phyloP scores from a whole-genome alignment of 768 basidiomycete species.

The Leucocoprinus birnbaumii region DNA sequence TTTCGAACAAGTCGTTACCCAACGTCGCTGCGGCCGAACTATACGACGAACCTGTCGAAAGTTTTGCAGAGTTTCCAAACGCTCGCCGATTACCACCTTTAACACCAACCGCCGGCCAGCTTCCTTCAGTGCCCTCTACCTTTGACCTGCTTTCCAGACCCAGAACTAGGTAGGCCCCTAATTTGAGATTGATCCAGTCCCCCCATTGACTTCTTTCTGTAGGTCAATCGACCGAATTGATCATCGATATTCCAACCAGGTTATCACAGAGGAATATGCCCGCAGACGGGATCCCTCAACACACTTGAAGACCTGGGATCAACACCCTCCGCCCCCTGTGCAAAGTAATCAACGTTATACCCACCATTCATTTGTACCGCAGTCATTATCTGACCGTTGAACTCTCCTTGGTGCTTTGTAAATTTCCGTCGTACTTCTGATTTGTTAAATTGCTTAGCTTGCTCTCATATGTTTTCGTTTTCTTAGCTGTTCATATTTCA shows the following conservation, averaged over 20 bases:
- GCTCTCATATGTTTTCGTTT: not conserved
- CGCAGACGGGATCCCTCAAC: no score
- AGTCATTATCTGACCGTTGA: not conserved
- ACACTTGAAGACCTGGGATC: not conserved
- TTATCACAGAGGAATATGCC: no score
- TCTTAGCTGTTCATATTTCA: not conserved
- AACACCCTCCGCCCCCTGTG: not conserved
- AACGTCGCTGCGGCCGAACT: not conserved
- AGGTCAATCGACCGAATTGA: not conserved
- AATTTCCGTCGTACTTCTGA: not conserved
- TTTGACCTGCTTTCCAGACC: no score
- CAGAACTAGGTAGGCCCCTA: no score
- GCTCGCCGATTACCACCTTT: no score
- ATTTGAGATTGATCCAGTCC: no score
- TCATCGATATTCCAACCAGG: not conserved
- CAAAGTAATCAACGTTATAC: constrained; percentile 3
- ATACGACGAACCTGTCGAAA: not conserved
- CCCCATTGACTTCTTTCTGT: not conserved
- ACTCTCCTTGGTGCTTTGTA: not conserved
- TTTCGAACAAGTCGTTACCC: not conserved
- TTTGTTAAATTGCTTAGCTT: not conserved
- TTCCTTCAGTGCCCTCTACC: no score
- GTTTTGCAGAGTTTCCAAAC: no score
- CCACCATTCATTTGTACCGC: constrained; percentile 3
- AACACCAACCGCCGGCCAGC: no score